These are phyloP conservation scores for Bipolaris zeicola DNA, from an alignment of 2,329 filamentous ascomycete genomes.

Conservation along the genomic window DNA sequence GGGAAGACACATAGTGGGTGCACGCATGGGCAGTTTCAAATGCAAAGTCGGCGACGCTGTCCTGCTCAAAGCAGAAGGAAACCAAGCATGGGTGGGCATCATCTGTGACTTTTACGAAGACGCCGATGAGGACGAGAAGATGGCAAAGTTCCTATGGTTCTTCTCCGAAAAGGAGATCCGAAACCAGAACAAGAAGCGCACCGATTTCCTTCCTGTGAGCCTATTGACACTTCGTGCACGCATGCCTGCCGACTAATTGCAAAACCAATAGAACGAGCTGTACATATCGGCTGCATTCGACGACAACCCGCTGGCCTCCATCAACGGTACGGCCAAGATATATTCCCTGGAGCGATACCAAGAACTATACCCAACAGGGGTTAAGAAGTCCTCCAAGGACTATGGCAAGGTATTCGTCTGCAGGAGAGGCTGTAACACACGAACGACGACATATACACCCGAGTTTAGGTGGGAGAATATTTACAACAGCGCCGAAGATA, in stretches of 20 bases:
- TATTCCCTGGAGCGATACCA: constrained; percentile 74
- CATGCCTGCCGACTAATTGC: constrained; percentile 13
- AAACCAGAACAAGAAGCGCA: constrained; percentile 79
- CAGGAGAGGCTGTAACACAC: constrained; percentile 83
- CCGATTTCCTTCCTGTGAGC: constrained; percentile 73
- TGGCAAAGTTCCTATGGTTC: constrained; percentile 94
- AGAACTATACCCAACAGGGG: constrained; percentile 72
- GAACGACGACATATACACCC: constrained; percentile 87
- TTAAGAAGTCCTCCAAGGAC: constrained; percentile 74
- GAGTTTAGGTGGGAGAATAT: constrained; percentile 92
- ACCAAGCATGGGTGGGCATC: constrained; percentile 91
- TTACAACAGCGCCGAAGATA: constrained; percentile 70
- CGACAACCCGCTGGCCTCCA: constrained; percentile 81
- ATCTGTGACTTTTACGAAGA: constrained; percentile 81
- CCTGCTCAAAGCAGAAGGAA: constrained; percentile 85
- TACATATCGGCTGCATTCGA: constrained; percentile 91
- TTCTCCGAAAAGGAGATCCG: constrained; percentile 87
- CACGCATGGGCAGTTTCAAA: constrained; percentile 79
- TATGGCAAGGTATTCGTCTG: constrained; percentile 89
- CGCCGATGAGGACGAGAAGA: constrained; percentile 64
- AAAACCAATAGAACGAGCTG: constrained; percentile 72
- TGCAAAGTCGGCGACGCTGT: constrained; percentile 84
- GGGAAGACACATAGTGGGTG: constrained; percentile 71
- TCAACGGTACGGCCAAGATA: constrained; percentile 86
- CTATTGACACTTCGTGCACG: neutral